A percentile compares a stretch with the other conserved stretches of the same genome.
Evolutionary conservation across 805 yeast genomes (phyloP).

Genomic region (Candida montana): DNA sequence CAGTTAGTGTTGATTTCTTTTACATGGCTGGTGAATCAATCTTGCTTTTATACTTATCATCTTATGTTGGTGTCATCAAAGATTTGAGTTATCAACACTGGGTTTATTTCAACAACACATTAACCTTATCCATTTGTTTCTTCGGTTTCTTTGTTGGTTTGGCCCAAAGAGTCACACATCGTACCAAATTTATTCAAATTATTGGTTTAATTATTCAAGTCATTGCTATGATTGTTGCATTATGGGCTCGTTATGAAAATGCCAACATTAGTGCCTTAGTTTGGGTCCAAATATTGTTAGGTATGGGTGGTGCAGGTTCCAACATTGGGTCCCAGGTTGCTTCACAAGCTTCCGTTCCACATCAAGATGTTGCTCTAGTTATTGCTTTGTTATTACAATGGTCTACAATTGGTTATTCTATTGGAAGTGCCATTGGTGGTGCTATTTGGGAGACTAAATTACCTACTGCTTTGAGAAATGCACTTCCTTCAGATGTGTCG

Average conservation of each 20-base stretch:
- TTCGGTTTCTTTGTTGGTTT: slow-evolving; percentile 33
- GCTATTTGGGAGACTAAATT: slow-evolving; percentile 32
- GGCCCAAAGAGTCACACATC: slow-evolving; percentile 27
- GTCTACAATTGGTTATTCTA: slow-evolving; percentile 31
- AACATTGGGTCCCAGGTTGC: slow-evolving; percentile 30
- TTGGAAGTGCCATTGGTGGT: slow-evolving; percentile 34
- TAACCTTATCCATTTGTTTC: slow-evolving; percentile 30
- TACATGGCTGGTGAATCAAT: slow-evolving; percentile 24
- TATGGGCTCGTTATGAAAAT: slow-evolving; percentile 18
- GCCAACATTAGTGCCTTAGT: slow-evolving; percentile 19
- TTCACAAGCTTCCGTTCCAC: slow-evolving; percentile 35
- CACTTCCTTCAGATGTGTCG: slow-evolving; percentile 23
- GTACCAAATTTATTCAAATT: slow-evolving; percentile 30
- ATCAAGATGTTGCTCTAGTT: slow-evolving; percentile 33
- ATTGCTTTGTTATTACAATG: slow-evolving; percentile 31
- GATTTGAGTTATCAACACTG: slow-evolving; percentile 28
- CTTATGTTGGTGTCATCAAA: slow-evolving; percentile 28
- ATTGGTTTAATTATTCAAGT: slow-evolving; percentile 28
- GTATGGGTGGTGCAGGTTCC: slow-evolving; percentile 34
- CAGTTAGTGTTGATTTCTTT: slow-evolving; percentile 28
- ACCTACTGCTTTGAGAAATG: slow-evolving; percentile 26
- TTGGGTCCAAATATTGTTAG: slow-evolving; percentile 27
- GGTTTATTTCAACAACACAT: slow-evolving; percentile 31
- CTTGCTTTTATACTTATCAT: slow-evolving; percentile 26
- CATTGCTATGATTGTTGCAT: slow-evolving; percentile 27